Evolutionary conservation across 108 stramenopile genomes (phyloP).

Genomic region (Pseudonitzschia pungens): DNA sequence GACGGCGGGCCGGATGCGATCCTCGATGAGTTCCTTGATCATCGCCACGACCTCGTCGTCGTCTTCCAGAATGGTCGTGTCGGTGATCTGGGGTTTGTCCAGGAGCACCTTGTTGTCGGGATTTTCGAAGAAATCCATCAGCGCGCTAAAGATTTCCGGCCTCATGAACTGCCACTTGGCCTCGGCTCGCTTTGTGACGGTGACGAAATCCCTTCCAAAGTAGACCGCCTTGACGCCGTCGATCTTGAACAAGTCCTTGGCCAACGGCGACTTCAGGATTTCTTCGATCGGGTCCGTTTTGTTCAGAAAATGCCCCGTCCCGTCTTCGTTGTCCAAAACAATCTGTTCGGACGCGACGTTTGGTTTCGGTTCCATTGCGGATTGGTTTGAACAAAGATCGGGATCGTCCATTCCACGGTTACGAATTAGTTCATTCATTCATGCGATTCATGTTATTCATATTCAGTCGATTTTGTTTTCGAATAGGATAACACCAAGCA

Average conservation of each 20-base stretch:
- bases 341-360: neutral
- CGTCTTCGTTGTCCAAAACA: constrained; percentile 34
- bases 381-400: neutral
- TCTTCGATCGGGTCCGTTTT: constrained; percentile 63
- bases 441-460: too few relatives aligned
- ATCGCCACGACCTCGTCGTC: constrained; percentile 97
- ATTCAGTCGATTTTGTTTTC: too few relatives aligned
- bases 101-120: constrained; percentile 56
- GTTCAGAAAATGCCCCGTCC: constrained; percentile 49
- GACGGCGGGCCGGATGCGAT: constrained; percentile 96
- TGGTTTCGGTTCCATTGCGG: neutral
- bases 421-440: too few relatives aligned
- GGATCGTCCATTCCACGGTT: too few relatives aligned
- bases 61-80: constrained; percentile 94
- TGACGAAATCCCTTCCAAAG: constrained; percentile 91
- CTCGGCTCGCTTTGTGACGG: constrained; percentile 93
- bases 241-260: constrained; percentile 76
- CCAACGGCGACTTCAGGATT: constrained; percentile 85
- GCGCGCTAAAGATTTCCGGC: constrained; percentile 80
- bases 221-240: constrained; percentile 93
- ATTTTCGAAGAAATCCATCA: constrained; percentile 94
- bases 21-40: constrained; percentile 98
- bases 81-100: constrained; percentile 78
- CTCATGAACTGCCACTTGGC: constrained; percentile 82
- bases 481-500: too few relatives aligned